A percentile compares a stretch with the other conserved stretches of the same genome.
phyloP scores from a whole-genome alignment of 1,139 yeast species.

The Nakaseomyces nivariensis region DNA sequence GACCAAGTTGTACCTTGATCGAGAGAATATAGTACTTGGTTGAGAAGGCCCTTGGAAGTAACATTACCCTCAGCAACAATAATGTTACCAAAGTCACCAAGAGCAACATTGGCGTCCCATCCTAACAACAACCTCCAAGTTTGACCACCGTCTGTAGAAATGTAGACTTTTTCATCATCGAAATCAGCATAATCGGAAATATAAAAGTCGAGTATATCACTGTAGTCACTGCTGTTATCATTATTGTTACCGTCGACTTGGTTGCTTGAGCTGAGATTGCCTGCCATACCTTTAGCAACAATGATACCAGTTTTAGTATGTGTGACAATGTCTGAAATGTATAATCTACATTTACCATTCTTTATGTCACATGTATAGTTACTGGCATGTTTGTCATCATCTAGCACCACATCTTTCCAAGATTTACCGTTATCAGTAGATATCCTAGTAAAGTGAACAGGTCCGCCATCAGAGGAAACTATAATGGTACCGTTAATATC shows the following conservation, averaged over 20 bases:
- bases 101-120: constrained; percentile 47
- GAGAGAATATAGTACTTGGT: constrained; percentile 46
- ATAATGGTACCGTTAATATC: constrained; percentile 1
- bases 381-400: neutral
- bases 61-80: constrained; percentile 44
- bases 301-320: constrained; percentile 45
- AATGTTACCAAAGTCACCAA: constrained; percentile 77
- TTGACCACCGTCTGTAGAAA: constrained; percentile 14
- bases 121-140: constrained; percentile 55
- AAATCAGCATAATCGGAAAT: neutral
- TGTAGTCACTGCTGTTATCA: neutral
- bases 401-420: neutral
- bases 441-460: neutral
- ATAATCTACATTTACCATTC: constrained; percentile 32
- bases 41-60: constrained; percentile 23
- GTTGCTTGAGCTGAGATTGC: constrained; percentile 21
- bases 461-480: neutral
- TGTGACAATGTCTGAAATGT: constrained; percentile 25
- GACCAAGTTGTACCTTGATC: constrained; percentile 71
- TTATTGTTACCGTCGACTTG: neutral
- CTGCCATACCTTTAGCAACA: constrained; percentile 43
- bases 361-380: constrained; percentile 5
- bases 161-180: neutral
- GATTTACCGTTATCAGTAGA: neutral
- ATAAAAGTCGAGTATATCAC: neutral